These are phyloP conservation scores for Vigna unguiculata DNA, from an alignment of 306 rosid species.

Conservation along the genomic window DNA sequence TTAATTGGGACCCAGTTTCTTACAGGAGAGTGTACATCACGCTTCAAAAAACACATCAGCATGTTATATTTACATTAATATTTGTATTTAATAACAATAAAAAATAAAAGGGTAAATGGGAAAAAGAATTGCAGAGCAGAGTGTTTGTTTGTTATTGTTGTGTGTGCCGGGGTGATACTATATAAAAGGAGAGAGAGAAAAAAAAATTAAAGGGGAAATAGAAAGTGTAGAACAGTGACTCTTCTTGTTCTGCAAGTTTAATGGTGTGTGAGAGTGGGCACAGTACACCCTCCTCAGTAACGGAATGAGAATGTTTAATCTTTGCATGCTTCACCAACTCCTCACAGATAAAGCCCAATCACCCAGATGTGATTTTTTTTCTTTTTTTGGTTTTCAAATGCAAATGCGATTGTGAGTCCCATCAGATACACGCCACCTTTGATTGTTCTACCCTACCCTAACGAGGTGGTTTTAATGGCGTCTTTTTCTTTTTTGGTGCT, in stretches of 20 bases:
- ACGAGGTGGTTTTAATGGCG: conserved; percentile 1
- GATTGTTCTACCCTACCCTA: conserved; percentile 1
- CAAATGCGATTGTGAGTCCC: conserved; percentile 32
- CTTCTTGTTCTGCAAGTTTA: conserved; percentile 55
- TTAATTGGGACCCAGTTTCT: conserved; percentile 7
- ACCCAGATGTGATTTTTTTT: conserved; percentile 15
- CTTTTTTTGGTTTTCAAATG: not conserved
- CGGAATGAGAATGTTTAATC: conserved; percentile 55
- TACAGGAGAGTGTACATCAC: conserved; percentile 39
- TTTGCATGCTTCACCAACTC: conserved; percentile 73
- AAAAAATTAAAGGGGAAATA: not conserved
- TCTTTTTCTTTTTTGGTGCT: not conserved
- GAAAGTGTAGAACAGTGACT: conserved; percentile 39
- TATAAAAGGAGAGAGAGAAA: not conserved
- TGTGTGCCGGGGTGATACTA: not conserved
- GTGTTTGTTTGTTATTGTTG: conserved; percentile 13
- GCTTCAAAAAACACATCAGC: conserved; percentile 23
- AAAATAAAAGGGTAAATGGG: not conserved
- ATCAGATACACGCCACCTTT: conserved; percentile 22
- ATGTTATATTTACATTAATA: not conserved
- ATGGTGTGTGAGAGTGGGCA: conserved; percentile 55
- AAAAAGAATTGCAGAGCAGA: conserved; percentile 30
- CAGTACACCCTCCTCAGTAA: conserved; percentile 39
- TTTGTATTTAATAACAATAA: no score
- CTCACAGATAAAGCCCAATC: conserved; percentile 31